Evolutionary conservation across 2,329 filamentous ascomycete species (phyloP).

Genomic region (Colletotrichum lupini): DNA sequence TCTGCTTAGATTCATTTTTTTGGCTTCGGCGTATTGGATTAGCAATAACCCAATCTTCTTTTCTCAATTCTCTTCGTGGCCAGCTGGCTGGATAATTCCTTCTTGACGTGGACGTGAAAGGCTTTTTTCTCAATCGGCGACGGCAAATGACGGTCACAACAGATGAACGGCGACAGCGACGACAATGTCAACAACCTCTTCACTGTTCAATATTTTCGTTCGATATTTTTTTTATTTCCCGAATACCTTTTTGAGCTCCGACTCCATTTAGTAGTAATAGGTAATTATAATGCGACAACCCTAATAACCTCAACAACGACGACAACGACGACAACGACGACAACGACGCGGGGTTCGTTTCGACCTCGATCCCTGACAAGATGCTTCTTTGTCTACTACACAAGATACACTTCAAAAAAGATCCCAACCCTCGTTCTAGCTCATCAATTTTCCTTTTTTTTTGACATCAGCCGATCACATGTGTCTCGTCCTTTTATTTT

Average conservation of each 20-base stretch:
- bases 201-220: not conserved
- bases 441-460: not conserved
- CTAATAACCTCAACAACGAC: not conserved
- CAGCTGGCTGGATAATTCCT: conserved; percentile 4
- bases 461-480: not conserved
- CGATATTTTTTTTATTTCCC: conserved; percentile 3
- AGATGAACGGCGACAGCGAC: not conserved
- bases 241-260: conserved; percentile 23
- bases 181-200: not conserved
- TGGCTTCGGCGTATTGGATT: conserved; percentile 24
- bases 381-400: conserved; percentile 18
- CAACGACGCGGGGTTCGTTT: not conserved
- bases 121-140: no score
- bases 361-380: conserved; percentile 13
- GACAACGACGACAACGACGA: not conserved
- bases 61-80: not conserved
- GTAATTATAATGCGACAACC: conserved; percentile 33
- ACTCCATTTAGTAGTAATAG: conserved; percentile 31
- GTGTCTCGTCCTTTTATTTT: conserved; percentile 3
- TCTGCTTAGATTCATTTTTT: conserved; percentile 13
- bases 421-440: not conserved
- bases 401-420: conserved; percentile 19
- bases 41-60: conserved; percentile 27
- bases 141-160: not conserved
- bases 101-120: conserved; percentile 4